A percentile compares a stretch with the other conserved stretches of the same genome.
Evolutionary conservation across 371 early-diverging fungal species (phyloP).

Genomic region (Mucor sp.): DNA sequence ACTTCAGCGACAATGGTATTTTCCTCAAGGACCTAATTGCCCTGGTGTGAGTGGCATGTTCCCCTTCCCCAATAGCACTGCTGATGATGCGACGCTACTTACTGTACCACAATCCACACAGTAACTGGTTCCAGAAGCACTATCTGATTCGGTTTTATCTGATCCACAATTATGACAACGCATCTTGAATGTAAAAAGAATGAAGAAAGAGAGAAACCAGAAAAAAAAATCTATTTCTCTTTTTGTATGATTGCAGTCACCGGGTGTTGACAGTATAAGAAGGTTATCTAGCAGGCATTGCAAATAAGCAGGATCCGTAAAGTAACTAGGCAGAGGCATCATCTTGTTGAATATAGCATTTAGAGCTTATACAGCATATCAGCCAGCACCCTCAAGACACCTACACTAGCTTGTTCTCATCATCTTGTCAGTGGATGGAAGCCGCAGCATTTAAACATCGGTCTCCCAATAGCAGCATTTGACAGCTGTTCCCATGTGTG

Average conservation of each 20-base stretch:
- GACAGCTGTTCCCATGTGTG: too few relatives aligned
- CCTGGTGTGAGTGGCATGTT: background rate
- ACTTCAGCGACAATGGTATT: slow-evolving; percentile 95
- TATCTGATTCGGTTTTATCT: slow-evolving; percentile 39
- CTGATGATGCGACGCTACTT: slow-evolving; percentile 20
- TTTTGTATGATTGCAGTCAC: background rate
- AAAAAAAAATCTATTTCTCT: background rate
- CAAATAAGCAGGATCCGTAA: too few relatives aligned
- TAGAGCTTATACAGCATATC: too few relatives aligned
- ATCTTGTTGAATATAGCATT: too few relatives aligned
- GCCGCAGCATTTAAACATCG: too few relatives aligned
- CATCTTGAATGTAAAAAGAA: slow-evolving; percentile 19
- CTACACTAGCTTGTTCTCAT: too few relatives aligned
- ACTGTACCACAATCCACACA: slow-evolving; percentile 70
- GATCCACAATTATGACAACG: slow-evolving; percentile 49
- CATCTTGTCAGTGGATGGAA: too few relatives aligned
- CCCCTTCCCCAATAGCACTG: background rate
- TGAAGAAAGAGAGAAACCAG: background rate
- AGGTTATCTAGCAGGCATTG: too few relatives aligned
- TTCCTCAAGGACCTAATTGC: slow-evolving; percentile 98
- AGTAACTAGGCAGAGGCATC: too few relatives aligned
- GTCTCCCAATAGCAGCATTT: too few relatives aligned
- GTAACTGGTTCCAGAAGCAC: slow-evolving; percentile 60
- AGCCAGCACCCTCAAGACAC: too few relatives aligned
- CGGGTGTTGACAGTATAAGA: too few relatives aligned